Evolutionary conservation across 768 basidiomycete genomes (phyloP), one percentile per base, ranked within the genome.

Genomic region (Pleurotus ostreatus): DNA sequence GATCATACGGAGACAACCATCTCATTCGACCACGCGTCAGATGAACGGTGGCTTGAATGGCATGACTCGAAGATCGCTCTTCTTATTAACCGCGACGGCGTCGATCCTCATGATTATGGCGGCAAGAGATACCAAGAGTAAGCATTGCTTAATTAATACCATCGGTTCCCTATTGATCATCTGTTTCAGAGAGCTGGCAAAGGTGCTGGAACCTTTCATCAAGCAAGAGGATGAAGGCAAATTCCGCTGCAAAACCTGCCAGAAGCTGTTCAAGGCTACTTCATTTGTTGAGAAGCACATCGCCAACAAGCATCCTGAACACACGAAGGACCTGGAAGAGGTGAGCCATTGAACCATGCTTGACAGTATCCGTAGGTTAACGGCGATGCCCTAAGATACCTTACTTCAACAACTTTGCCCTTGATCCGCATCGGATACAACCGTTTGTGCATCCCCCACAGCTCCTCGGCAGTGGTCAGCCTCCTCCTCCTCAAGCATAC

Each of bases 241-340:
- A 68, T 98, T 91, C 75, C 81, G 97, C 60, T 99, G 97, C 76
- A 96, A 92, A 76, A 87, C 86, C 25, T 99, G 97, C 71, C 88
- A 86, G 72, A 99, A 99, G 75, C 79, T 98, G 18, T 99, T 99
- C 86, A 95, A 95, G 70, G 97, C 94, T 3, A 89, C 91, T 34
- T 85, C 94, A 22, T 99, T 98, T 72, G 91, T 98, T 47, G 93
- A 96, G 74, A 98, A 98, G 78, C 97, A 99, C 68, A 87, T 99
- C 59, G 83, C 87, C 11, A 93, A 95, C 69, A 98, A 98, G 69
- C 97, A 99, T 68, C 76, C 88, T 9, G 92, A 97, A 58, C 75
- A 92, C 13, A 82, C 95, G 57, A 89, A 88, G 62, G 74, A 79
- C 49, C 82, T 98, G 15, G 92, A 94, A 41, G 89, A 95, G 65